Conservation (phyloP, 495 filamentous ascomycete genomes). For the Chaetomium cochliodes region DNA sequence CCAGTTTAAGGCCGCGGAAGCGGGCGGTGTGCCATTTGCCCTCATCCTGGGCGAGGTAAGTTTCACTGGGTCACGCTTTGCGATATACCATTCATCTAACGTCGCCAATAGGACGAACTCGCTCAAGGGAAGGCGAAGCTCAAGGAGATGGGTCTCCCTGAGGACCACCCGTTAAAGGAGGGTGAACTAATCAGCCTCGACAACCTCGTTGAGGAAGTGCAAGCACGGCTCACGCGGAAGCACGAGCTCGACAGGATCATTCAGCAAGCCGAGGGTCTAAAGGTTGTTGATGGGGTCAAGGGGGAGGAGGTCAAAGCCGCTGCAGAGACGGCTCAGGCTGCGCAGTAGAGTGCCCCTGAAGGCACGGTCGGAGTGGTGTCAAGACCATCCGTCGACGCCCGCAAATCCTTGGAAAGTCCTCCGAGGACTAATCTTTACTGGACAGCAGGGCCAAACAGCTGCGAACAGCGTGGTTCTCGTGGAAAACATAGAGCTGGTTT, state of each 20-base stretch:
- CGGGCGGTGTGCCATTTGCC: slow-evolving; percentile 62
- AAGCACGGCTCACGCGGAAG: slow-evolving; percentile 39
- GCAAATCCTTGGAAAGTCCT: not conserved
- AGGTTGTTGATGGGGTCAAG: slow-evolving; percentile 41
- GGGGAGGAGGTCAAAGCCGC: slow-evolving; percentile 31
- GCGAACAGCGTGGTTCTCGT: slow-evolving; percentile 2
- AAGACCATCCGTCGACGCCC: not conserved
- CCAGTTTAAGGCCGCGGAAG: slow-evolving; percentile 80
- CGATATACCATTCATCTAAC: not conserved
- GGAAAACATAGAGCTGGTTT: slow-evolving; percentile 12
- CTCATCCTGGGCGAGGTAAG: slow-evolving; percentile 70
- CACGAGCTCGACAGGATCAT: slow-evolving; percentile 40
- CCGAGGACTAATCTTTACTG: not conserved
- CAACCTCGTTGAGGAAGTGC: slow-evolving; percentile 62
- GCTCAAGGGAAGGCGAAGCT: slow-evolving; percentile 72
- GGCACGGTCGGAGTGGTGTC: not conserved
- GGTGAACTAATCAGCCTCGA: slow-evolving; percentile 66
- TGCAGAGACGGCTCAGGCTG: slow-evolving; percentile 18
- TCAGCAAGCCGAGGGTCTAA: slow-evolving; percentile 40
- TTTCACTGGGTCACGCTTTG: not conserved
- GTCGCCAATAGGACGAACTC: slow-evolving; percentile 62
- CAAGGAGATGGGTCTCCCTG: slow-evolving; percentile 77
- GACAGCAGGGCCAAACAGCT: not conserved
- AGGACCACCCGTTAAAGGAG: slow-evolving; percentile 83
- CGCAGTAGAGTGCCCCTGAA: slow-evolving; percentile 19